These are phyloP conservation scores for Neurospora pannonica DNA, from an alignment of 495 filamentous ascomycete genomes.

Conservation along the genomic window DNA sequence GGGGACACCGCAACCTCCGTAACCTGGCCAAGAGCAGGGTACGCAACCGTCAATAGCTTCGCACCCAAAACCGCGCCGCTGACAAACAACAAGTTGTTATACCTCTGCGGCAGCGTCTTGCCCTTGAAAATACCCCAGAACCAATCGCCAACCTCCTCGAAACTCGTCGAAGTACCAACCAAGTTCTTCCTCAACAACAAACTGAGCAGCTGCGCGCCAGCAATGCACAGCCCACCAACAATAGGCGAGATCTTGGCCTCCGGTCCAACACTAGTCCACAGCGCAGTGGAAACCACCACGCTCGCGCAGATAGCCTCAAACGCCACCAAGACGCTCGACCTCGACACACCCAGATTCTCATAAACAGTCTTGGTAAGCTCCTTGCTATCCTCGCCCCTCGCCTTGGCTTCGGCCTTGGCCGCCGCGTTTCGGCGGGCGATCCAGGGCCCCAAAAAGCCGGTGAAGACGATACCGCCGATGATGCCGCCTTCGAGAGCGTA, in stretches of 20 bases:
- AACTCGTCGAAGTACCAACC: slow-evolving; percentile 43
- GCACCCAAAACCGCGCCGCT: slow-evolving; percentile 36
- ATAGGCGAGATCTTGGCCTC: slow-evolving; percentile 27
- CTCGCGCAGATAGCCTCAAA: slow-evolving; percentile 23
- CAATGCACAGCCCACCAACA: slow-evolving; percentile 41
- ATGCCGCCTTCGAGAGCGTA: slow-evolving; percentile 33
- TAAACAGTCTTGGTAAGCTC: slow-evolving; percentile 19
- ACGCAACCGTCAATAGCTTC: slow-evolving; percentile 16
- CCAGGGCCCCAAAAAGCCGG: slow-evolving; percentile 17
- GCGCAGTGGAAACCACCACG: slow-evolving; percentile 16
- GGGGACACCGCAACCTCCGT: slow-evolving; percentile 19
- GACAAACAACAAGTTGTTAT: slow-evolving; percentile 33
- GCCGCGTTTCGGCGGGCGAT: slow-evolving; percentile 1
- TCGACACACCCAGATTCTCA: slow-evolving; percentile 22
- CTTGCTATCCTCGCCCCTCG: neutral
- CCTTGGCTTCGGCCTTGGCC: neutral
- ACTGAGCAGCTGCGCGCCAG: slow-evolving; percentile 36
- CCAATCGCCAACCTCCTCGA: slow-evolving; percentile 41
- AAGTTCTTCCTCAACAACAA: slow-evolving; percentile 31
- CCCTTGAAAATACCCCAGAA: slow-evolving; percentile 29
- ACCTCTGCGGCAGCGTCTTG: slow-evolving; percentile 7
- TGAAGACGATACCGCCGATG: slow-evolving; percentile 34
- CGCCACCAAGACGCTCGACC: slow-evolving; percentile 11
- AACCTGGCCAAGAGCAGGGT: slow-evolving; percentile 17
- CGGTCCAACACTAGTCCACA: slow-evolving; percentile 17